phyloP scores from a whole-genome alignment of 2,329 filamentous ascomycete genomes.

The Colletotrichum liaoningense region DNA sequence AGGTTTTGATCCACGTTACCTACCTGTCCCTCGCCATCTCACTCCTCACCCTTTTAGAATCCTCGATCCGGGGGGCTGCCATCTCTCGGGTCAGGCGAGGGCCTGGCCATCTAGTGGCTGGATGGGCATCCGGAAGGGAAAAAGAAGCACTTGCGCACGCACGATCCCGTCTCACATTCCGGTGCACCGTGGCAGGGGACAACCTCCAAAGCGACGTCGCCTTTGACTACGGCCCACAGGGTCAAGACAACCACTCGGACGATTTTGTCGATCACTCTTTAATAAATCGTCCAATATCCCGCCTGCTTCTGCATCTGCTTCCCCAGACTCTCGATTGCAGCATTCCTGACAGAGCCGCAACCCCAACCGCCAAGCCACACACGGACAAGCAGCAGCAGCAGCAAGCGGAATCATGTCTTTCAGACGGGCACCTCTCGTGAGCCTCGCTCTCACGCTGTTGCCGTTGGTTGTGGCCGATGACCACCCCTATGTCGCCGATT shows the following conservation, averaged over 20 bases:
- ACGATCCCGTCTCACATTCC: constrained; percentile 32
- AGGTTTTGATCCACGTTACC: neutral
- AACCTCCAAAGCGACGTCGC: constrained; percentile 3
- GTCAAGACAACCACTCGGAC: neutral
- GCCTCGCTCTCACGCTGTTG: constrained; percentile 20
- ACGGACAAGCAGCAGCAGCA: neutral
- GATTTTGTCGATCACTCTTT: neutral
- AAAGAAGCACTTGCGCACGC: constrained; percentile 8
- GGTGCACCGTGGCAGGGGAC: constrained; percentile 17
- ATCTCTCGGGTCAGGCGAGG: constrained; percentile 10
- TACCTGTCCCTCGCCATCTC: too few relatives aligned
- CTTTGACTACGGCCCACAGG: neutral
- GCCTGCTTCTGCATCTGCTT: neutral
- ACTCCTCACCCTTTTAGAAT: neutral
- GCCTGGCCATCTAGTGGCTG: constrained; percentile 17
- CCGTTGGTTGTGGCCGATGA: constrained; percentile 22
- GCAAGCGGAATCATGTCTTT: constrained; percentile 9
- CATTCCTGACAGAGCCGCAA: constrained; percentile 3
- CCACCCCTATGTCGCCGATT: constrained; percentile 43
- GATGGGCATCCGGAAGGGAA: constrained; percentile 6
- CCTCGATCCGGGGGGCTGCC: neutral
- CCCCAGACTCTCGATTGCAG: neutral
- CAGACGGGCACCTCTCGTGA: constrained; percentile 39
- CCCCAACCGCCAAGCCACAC: neutral
- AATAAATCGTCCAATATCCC: constrained; percentile 9